Percentiles rank a stretch among this genome's conserved stretches.
Evolutionary conservation across 495 filamentous ascomycete genomes (phyloP).

Genomic region (Niebla homalea): DNA sequence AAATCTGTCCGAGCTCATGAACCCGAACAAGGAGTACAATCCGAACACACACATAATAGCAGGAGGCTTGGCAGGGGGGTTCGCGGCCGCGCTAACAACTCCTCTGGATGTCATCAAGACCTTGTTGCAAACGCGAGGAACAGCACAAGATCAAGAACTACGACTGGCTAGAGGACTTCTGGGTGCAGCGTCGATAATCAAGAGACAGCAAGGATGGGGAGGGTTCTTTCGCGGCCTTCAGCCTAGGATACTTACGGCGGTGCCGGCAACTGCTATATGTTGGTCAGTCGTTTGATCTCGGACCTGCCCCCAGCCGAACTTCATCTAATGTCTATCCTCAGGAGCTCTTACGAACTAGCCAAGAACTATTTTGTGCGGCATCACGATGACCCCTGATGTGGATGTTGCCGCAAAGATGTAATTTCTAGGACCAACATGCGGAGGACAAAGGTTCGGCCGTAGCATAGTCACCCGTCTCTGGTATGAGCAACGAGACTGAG

Average conservation of each 20-base stretch:
- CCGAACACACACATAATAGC: slow-evolving; percentile 84
- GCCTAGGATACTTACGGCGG: slow-evolving; percentile 86
- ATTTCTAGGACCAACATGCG: too few species aligned
- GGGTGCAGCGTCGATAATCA: slow-evolving; percentile 71
- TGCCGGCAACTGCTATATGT: slow-evolving; percentile 98
- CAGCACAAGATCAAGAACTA: slow-evolving; percentile 66
- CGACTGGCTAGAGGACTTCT: slow-evolving; percentile 71
- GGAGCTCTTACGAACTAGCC: slow-evolving; percentile 68
- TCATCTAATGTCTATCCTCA: slow-evolving; percentile 57
- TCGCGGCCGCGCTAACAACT: slow-evolving; percentile 86
- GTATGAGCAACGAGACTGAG: too few species aligned
- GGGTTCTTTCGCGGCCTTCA: slow-evolving; percentile 90
- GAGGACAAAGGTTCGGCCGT: too few species aligned
- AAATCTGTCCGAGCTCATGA: slow-evolving; percentile 85
- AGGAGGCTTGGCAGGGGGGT: slow-evolving; percentile 81
- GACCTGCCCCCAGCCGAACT: slow-evolving; percentile 42
- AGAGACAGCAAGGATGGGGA: slow-evolving; percentile 63
- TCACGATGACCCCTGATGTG: slow-evolving; percentile 10
- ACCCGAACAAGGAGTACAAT: slow-evolving; percentile 71
- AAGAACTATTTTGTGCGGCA: slow-evolving; percentile 55
- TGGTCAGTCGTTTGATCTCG: slow-evolving; percentile 51
- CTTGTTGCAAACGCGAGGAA: slow-evolving; percentile 82
- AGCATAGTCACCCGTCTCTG: too few species aligned
- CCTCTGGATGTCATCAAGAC: slow-evolving; percentile 98
- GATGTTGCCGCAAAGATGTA: background rate